phyloP scores from a whole-genome alignment of 257 asterid genomes.

The Solanum okadae region DNA sequence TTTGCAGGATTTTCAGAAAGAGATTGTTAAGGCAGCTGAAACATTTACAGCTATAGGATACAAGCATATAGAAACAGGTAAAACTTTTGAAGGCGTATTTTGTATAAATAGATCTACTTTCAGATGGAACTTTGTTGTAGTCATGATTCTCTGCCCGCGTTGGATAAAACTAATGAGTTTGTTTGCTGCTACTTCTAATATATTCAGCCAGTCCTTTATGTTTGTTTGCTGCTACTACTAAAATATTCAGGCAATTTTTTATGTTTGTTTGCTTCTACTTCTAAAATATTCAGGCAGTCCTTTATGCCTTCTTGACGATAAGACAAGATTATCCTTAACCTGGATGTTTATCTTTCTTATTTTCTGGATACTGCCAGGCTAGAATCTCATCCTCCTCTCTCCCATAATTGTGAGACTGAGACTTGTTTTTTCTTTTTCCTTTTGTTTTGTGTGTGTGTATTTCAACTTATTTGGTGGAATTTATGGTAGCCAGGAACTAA shows the following conservation, averaged over 20 bases:
- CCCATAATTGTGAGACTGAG: background rate
- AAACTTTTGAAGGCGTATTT: conserved; percentile 4
- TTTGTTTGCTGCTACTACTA: background rate
- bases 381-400: background rate
- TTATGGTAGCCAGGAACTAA: conserved; percentile 75
- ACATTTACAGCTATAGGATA: conserved; percentile 75
- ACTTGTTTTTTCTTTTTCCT: background rate
- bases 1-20: conserved; percentile 90
- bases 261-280: background rate
- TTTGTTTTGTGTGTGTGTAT: background rate
- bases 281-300: background rate
- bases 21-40: conserved; percentile 89
- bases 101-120: background rate
- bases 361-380: background rate
- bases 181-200: background rate
- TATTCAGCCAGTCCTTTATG: no score
- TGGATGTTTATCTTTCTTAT: background rate
- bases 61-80: conserved; percentile 98
- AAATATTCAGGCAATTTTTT: background rate
- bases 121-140: background rate
- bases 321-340: background rate
- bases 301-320: background rate
- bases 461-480: background rate
- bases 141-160: background rate
- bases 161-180: background rate